These are phyloP conservation scores for Stentor coeruleus DNA, from an alignment of 73 alveolate genomes.

Conservation along the genomic window DNA sequence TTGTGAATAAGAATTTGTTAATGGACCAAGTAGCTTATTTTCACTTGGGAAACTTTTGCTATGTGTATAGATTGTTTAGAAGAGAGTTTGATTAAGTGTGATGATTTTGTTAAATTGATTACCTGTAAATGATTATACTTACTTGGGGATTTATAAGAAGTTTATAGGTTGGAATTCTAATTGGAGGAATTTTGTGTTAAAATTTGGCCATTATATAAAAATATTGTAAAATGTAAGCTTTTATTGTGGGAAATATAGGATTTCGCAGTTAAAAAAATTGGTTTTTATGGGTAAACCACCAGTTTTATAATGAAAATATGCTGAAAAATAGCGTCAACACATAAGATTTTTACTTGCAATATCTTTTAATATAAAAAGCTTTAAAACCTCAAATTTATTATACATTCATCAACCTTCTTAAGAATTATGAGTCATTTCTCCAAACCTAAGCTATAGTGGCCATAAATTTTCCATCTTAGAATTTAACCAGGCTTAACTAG, in stretches of 20 bases:
- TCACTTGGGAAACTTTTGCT: not conserved
- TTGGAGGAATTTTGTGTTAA: no score
- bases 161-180: not conserved
- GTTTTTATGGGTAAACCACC: no score
- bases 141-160: not conserved
- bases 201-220: no score
- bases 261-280: no score
- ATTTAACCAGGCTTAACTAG: not conserved
- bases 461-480: no score
- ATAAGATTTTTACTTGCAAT: no score
- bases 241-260: no score
- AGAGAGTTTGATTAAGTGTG: not conserved
- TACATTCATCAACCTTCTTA: not conserved
- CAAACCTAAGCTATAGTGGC: not conserved
- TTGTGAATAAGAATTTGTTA: not conserved
- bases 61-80: not conserved
- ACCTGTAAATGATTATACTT: not conserved
- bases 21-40: not conserved
- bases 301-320: no score
- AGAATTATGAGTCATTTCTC: not conserved
- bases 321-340: no score
- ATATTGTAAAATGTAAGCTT: no score
- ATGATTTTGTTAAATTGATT: not conserved
- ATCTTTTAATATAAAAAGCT: no score
- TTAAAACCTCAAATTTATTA: not conserved